Conservation (phyloP, 2,329 filamentous ascomycete genomes). For the Raffaelea arxii region DNA sequence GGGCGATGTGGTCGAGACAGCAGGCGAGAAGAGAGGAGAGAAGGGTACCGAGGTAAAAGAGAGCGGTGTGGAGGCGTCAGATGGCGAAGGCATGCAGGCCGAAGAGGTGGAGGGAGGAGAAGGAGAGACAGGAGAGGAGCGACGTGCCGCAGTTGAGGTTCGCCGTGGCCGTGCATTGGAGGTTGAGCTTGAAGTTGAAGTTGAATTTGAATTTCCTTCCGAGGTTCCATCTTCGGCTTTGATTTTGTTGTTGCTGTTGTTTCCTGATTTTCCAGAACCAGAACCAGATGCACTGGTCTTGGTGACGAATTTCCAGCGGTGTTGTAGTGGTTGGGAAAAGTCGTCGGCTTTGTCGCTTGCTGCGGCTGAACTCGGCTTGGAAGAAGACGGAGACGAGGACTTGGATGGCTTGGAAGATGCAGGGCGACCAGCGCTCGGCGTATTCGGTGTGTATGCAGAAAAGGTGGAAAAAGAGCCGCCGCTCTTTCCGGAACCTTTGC, state of each 20-base stretch:
- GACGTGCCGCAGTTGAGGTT: no score
- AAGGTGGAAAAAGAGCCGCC: background rate
- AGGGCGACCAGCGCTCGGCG: no score
- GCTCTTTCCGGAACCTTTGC: no score
- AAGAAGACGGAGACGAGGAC: background rate
- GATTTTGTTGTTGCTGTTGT: no score
- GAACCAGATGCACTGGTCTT: constrained; percentile 8
- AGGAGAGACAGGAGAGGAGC: background rate
- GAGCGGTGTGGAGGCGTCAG: no score
- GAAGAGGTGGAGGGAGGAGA: background rate
- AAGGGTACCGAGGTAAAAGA: no score
- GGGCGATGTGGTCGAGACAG: constrained; percentile 2
- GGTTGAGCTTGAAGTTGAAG: no score
- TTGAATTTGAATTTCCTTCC: no score
- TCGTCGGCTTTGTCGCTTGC: background rate
- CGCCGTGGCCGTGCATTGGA: no score
- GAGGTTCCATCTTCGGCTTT: no score
- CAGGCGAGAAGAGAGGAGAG: constrained; percentile 1
- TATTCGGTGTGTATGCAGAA: background rate
- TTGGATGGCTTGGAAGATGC: background rate
- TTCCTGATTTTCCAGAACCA: no score
- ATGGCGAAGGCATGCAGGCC: background rate
- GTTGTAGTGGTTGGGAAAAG: constrained; percentile 8
- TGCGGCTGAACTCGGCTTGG: constrained; percentile 1
- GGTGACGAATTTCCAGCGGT: constrained; percentile 19